A percentile compares a stretch with the other conserved stretches of the same genome.
These are phyloP conservation scores for Ceratocystis smalleyi DNA, from an alignment of 2,329 filamentous ascomycete genomes.

Conservation along the genomic window DNA sequence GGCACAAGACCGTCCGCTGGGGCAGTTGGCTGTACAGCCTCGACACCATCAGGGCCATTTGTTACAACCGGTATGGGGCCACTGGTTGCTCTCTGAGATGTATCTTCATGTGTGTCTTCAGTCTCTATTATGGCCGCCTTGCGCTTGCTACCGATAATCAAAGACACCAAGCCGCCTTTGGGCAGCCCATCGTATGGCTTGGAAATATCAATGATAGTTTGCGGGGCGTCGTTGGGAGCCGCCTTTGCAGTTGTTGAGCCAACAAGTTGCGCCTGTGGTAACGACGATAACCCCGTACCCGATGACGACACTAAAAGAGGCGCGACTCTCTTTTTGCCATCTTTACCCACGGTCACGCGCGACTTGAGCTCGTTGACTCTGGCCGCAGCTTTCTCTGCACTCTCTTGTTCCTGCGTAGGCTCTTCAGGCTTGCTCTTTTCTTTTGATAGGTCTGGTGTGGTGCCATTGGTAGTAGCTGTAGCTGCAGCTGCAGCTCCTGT, in stretches of 20 bases:
- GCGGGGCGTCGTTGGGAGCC: slow-evolving; percentile 54
- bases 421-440: slow-evolving; percentile 23
- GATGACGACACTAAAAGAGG: slow-evolving; percentile 84
- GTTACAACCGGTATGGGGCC: slow-evolving; percentile 60
- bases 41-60: slow-evolving; percentile 62
- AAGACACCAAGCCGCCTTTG: slow-evolving; percentile 67
- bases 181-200: slow-evolving; percentile 90
- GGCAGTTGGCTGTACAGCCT: slow-evolving; percentile 53
- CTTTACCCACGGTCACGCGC: slow-evolving; percentile 84
- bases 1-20: slow-evolving; percentile 45
- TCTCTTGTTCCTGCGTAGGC: slow-evolving; percentile 28
- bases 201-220: slow-evolving; percentile 74
- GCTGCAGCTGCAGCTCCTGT: not conserved
- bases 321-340: slow-evolving; percentile 90
- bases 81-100: slow-evolving; percentile 38
- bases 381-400: slow-evolving; percentile 37
- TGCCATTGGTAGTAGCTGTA: slow-evolving; percentile 21
- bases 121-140: slow-evolving; percentile 56
- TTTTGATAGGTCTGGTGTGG: slow-evolving; percentile 23
- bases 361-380: slow-evolving; percentile 57
- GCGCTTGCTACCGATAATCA: slow-evolving; percentile 86
- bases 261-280: slow-evolving; percentile 78
- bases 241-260: slow-evolving; percentile 52
- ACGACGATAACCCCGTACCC: slow-evolving; percentile 68
- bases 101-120: slow-evolving; percentile 54